Evolutionary conservation across 2,329 filamentous ascomycete species (phyloP), one percentile per base, ranked within the genome.

Genomic region (Sphaceloma murrayae): DNA sequence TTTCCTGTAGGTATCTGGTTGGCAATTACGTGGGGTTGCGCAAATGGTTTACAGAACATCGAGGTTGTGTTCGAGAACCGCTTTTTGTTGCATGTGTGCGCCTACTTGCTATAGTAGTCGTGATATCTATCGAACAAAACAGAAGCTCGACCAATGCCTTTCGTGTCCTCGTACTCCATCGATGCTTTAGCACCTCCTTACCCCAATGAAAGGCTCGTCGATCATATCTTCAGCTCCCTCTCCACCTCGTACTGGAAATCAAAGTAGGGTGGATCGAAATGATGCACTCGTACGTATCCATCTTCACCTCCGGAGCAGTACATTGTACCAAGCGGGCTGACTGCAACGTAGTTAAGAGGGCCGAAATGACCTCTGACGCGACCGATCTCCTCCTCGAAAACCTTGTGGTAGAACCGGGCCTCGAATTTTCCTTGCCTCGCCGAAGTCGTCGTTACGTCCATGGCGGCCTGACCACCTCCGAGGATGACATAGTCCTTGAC

Each of bases 241-340:
- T 98, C 91, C 50, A 96, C 91, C 74, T 98, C 91, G 67, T 94
- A 98, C 73, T 84, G 78, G 71, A 98, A 98, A 67, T 98, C 91
- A 65, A 91, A 96, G 75, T 95, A 98, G 51, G 82, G 78, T 75
- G 94, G 94, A 71, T 98, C 91, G 68, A 98, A 98, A 68, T 94
- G 86, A 70, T 98, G 91, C 55, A 96, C 82, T 60, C 91, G 85
- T 53, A 98, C 89, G 70, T 98, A 98, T 60, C 91, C 91, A 67
- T 98, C 91, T 72, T 98, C 91, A 68, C 88, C 89, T 56, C 91
- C 91, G 60, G 82, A 89, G 59, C 87, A 88, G 69, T 98, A 98
- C 58, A 85, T 80, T 62, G 83, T 88, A 59, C 91, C 91, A 49
- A 82, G 82, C 21, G 91, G 91, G 67, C 94, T 85, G 47, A 85